A percentile compares a stretch with the other conserved stretches of the same genome.
These are phyloP conservation scores for Ogataea populi-albae DNA, from an alignment of 805 yeast genomes.

Conservation along the genomic window DNA sequence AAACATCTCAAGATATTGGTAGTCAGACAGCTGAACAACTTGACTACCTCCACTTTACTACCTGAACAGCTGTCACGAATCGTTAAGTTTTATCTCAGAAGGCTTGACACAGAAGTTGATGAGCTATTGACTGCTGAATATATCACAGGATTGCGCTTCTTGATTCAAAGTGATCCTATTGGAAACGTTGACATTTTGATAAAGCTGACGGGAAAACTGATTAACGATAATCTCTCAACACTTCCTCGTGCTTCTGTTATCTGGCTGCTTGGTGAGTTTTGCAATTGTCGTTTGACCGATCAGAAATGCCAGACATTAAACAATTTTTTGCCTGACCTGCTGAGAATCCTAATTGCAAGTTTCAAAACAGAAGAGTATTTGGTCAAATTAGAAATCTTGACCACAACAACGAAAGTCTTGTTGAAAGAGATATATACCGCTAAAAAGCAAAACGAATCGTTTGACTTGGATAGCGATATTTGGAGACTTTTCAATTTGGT, in stretches of 20 bases:
- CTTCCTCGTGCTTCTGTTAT: constrained; percentile 76
- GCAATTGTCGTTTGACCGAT: constrained; percentile 24
- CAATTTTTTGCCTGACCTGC: constrained; percentile 68
- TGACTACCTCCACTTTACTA: constrained; percentile 25
- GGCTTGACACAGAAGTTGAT: constrained; percentile 24
- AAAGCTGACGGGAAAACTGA: constrained; percentile 38
- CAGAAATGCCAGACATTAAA: constrained; percentile 22
- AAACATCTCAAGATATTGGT: constrained; percentile 39
- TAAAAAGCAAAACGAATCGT: constrained; percentile 28
- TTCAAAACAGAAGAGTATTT: constrained; percentile 53
- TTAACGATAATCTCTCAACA: constrained; percentile 18
- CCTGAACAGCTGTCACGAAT: constrained; percentile 50
- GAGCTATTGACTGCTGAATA: constrained; percentile 54
- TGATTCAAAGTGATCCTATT: constrained; percentile 62
- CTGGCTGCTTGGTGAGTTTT: constrained; percentile 89
- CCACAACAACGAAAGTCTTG: constrained; percentile 70
- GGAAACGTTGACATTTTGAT: constrained; percentile 54
- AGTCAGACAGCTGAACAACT: constrained; percentile 49
- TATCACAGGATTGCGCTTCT: constrained; percentile 65
- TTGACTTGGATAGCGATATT: constrained; percentile 36
- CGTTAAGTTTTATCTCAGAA: constrained; percentile 62
- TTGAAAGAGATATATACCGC: constrained; percentile 50
- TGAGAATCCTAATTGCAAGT: constrained; percentile 52
- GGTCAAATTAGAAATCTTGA: constrained; percentile 68
- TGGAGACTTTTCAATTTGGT: constrained; percentile 58